These are phyloP conservation scores for Populus hybrid DNA, from an alignment of 441 rosid species.

Conservation along the genomic window DNA sequence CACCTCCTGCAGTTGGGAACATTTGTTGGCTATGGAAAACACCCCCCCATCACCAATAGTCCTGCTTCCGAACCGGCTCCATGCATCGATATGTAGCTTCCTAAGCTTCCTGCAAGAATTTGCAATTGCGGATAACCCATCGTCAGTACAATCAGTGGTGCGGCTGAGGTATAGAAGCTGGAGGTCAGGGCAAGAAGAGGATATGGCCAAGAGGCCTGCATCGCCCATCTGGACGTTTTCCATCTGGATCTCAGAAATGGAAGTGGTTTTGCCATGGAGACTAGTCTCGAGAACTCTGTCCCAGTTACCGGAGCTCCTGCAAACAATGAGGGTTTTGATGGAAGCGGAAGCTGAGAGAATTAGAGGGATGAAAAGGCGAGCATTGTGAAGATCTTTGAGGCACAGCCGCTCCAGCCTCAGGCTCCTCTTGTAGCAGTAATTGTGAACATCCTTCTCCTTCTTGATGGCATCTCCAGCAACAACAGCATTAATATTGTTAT, in stretches of 20 bases:
- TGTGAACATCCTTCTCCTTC: neutral
- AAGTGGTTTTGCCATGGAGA: conserved; percentile 6
- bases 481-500: neutral
- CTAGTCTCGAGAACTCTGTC: conserved; percentile 30
- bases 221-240: conserved; percentile 41
- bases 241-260: conserved; percentile 39
- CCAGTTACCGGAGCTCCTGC: conserved; percentile 49
- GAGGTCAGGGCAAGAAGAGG: conserved; percentile 32
- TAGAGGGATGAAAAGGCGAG: conserved; percentile 34
- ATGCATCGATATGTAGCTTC: conserved; percentile 41
- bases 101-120: conserved; percentile 31
- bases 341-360: conserved; percentile 14
- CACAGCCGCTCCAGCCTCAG: conserved; percentile 27
- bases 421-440: neutral
- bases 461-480: neutral
- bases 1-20: conserved; percentile 32
- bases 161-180: conserved; percentile 34
- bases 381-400: conserved; percentile 45
- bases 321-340: conserved; percentile 33
- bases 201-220: conserved; percentile 33
- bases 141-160: conserved; percentile 36
- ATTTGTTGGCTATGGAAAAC: conserved; percentile 31
- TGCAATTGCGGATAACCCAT: conserved; percentile 32
- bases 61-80: conserved; percentile 38
- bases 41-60: conserved; percentile 45